Evolutionary conservation across 2,329 filamentous ascomycete species (phyloP).

Genomic region (Cordyceps javanica): DNA sequence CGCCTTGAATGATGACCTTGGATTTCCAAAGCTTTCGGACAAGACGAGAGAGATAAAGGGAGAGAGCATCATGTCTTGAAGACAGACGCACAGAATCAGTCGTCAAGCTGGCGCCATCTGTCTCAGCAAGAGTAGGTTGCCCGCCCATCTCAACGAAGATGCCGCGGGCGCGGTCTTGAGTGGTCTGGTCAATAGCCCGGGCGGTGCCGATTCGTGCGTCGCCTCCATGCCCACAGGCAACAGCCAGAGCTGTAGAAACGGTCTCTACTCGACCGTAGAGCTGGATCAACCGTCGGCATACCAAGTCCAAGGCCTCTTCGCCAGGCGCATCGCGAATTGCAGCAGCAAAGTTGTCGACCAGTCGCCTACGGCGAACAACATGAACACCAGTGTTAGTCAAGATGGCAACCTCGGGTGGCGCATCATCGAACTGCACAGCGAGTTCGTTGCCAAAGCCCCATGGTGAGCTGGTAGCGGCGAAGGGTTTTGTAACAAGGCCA

Average conservation of each 20-base stretch:
- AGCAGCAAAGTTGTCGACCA: slow-evolving; percentile 88
- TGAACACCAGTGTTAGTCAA: slow-evolving; percentile 89
- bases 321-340: slow-evolving; percentile 67
- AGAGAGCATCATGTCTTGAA: slow-evolving; percentile 80
- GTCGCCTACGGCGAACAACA: slow-evolving; percentile 71
- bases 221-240: slow-evolving; percentile 88
- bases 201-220: slow-evolving; percentile 66
- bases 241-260: slow-evolving; percentile 82
- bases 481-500: slow-evolving; percentile 67
- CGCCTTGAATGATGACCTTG: slow-evolving; percentile 56
- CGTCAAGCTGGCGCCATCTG: slow-evolving; percentile 62
- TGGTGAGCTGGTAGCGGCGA: slow-evolving; percentile 60
- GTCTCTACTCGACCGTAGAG: slow-evolving; percentile 86
- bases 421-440: slow-evolving; percentile 87
- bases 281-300: slow-evolving; percentile 77
- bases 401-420: slow-evolving; percentile 77
- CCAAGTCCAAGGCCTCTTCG: slow-evolving; percentile 73
- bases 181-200: slow-evolving; percentile 75
- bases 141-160: slow-evolving; percentile 92
- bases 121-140: slow-evolving; percentile 75
- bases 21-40: slow-evolving; percentile 84
- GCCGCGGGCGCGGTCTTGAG: slow-evolving; percentile 76
- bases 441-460: slow-evolving; percentile 90
- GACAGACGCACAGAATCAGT: slow-evolving; percentile 83
- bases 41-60: slow-evolving; percentile 81